Base-by-base conservation (phyloP, 495 filamentous ascomycete genomes). In the Evansstolkia leycettana region DNA sequence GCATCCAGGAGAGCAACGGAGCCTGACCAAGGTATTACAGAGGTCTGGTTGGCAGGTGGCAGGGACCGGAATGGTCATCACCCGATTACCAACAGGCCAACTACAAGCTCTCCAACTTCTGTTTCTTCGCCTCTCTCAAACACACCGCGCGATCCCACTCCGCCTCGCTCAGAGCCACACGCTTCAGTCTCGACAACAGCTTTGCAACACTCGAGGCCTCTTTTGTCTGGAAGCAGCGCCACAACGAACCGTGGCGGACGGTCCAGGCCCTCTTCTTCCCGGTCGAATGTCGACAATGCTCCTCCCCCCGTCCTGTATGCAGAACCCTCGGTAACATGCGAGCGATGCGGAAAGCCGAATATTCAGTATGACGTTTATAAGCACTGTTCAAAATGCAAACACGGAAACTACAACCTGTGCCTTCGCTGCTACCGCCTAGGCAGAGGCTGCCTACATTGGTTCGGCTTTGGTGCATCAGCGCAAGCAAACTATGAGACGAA, bases 331-430 rank as follows among this genome's bases (percentile, higher is more conserved):
- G 70, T 93, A 36, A 67, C 64, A 18, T 94, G 87, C 49, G 67
- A 75, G 17, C 55, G 71, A 18, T 94, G 87, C 50, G 52, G 58
- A 12, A 76, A 65, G 39, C 19, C 54, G 2, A 65, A 82, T 37
- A 84, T 93, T 38, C 75, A 90, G 50, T 85, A 93, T 45, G 72
- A 80, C 2, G 60, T 92, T 0, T 84, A 93, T 52, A 85, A 81
- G 55, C 76, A 77, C 51, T 94, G 87, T 56, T 45, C 57, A 5
- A 56, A 61, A 28, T 93, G 87, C 55, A 64, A 69, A 26, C 50
- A 65, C n/a, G 84, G 82, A 2, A 57, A 68, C 16, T 89, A 72
- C 62, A 77, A 86, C 50, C 62, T 93, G 13, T 94, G 87, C 46
- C 57, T 81, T 1, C 67, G 66, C 41, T 94, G 87, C 59, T 93